These are phyloP conservation scores for Nigrospora osmanthi DNA, from an alignment of 2,329 filamentous ascomycete species.

Conservation along the genomic window DNA sequence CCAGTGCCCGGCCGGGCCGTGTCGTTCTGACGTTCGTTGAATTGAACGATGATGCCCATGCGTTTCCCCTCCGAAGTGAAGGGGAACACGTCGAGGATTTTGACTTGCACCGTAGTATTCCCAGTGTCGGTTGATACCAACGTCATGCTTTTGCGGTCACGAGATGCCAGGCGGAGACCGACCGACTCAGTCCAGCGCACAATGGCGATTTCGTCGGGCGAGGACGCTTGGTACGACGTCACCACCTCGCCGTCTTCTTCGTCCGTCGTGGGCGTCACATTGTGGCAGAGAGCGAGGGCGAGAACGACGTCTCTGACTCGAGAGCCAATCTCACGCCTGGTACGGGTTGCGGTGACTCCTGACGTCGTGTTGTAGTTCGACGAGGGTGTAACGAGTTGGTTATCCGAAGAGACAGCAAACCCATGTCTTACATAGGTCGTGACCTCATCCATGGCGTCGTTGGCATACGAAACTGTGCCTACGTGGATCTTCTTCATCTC, in stretches of 20 bases:
- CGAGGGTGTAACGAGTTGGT: conserved; percentile 65
- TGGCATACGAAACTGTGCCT: conserved; percentile 94
- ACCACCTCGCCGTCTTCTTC: conserved; percentile 69
- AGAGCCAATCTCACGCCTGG: conserved; percentile 85
- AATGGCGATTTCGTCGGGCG: conserved; percentile 96
- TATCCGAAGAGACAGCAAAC: conserved; percentile 47
- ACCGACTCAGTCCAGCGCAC: conserved; percentile 93
- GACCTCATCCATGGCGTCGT: conserved; percentile 98
- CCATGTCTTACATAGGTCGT: conserved; percentile 76
- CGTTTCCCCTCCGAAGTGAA: conserved; percentile 97
- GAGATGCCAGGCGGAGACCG: conserved; percentile 73
- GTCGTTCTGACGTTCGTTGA: conserved; percentile 52
- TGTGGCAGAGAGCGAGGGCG: conserved; percentile 89
- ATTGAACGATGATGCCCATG: conserved; percentile 95
- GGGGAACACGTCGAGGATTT: conserved; percentile 89
- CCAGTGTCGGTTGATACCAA: conserved; percentile 71
- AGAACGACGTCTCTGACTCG: conserved; percentile 89
- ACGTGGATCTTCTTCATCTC: conserved; percentile 98
- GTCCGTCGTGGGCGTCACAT: conserved; percentile 87
- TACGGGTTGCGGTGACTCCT: conserved; percentile 64
- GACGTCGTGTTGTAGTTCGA: conserved; percentile 57
- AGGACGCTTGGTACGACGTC: conserved; percentile 92
- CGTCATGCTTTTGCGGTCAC: conserved; percentile 79
- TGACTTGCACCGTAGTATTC: conserved; percentile 70
- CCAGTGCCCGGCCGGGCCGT: conserved; percentile 45